Conservation (phyloP, 352 stramenopile species). For the Phytophthora cactorum region DNA sequence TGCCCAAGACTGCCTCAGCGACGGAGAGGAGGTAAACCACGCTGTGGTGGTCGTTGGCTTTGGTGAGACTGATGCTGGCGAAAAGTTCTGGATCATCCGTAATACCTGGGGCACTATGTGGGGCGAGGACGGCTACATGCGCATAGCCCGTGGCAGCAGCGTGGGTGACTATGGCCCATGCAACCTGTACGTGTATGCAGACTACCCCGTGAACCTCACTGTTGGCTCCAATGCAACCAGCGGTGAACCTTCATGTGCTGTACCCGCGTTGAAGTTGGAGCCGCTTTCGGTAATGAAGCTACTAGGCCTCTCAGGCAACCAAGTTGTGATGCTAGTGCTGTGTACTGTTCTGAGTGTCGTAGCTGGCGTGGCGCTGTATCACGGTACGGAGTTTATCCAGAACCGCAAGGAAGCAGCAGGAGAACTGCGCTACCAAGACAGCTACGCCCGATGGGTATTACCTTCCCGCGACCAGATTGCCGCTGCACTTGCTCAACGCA, state of each 20-base stretch:
- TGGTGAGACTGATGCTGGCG: conserved; percentile 66
- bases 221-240: conserved; percentile 27
- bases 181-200: conserved; percentile 78
- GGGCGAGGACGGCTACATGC: conserved; percentile 86
- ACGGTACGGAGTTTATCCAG: conserved; percentile 50
- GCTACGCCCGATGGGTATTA: conserved; percentile 68
- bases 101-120: conserved; percentile 93
- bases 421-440: conserved; percentile 57
- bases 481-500: conserved; percentile 37
- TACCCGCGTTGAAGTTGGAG: conserved; percentile 37
- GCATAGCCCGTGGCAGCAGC: conserved; percentile 57
- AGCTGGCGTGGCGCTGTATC: conserved; percentile 50
- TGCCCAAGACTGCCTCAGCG: conserved; percentile 70
- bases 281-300: conserved; percentile 46
- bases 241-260: conserved; percentile 44
- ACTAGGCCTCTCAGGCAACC: conserved; percentile 42
- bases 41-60: conserved; percentile 89
- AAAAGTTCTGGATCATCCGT: conserved; percentile 90
- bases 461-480: conserved; percentile 72
- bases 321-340: conserved; percentile 51
- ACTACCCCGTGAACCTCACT: conserved; percentile 69
- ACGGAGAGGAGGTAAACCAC: conserved; percentile 86
- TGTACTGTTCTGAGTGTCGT: conserved; percentile 41
- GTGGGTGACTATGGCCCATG: conserved; percentile 56
- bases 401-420: conserved; percentile 50